These are phyloP conservation scores for Boletus edulis DNA, from an alignment of 768 basidiomycete species.

Conservation along the genomic window DNA sequence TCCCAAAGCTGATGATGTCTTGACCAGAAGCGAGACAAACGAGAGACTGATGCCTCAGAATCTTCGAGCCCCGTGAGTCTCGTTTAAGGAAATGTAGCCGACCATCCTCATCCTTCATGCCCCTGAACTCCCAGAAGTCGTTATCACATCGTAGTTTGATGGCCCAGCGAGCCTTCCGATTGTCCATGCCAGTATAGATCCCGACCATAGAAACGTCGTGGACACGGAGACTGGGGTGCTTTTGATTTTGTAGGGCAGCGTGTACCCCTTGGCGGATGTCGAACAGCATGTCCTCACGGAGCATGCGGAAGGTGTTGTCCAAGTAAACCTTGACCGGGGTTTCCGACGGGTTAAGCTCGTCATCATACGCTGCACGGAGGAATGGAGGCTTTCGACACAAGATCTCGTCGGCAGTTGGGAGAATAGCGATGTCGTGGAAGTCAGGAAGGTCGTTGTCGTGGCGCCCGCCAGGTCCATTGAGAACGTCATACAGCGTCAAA, in stretches of 20 bases:
- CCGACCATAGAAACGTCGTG: conserved; percentile 35
- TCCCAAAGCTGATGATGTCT: conserved; percentile 52
- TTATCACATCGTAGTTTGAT: conserved; percentile 35
- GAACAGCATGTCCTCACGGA: conserved; percentile 62
- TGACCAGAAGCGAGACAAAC: conserved; percentile 48
- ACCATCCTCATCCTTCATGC: conserved; percentile 25
- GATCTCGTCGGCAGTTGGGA: conserved; percentile 63
- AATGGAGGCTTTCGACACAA: conserved; percentile 45
- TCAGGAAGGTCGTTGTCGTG: conserved; percentile 67
- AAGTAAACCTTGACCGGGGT: conserved; percentile 43
- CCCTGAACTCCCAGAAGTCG: conserved; percentile 36
- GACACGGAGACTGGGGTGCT: conserved; percentile 32
- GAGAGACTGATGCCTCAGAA: conserved; percentile 53
- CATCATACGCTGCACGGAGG: conserved; percentile 37
- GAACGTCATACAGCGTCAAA: conserved; percentile 13
- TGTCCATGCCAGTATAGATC: conserved; percentile 31
- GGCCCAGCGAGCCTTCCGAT: conserved; percentile 38
- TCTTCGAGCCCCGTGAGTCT: conserved; percentile 27
- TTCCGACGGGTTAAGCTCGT: conserved; percentile 17
- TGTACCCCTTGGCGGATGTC: conserved; percentile 55
- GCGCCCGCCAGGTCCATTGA: conserved; percentile 52
- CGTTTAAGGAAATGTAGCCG: conserved; percentile 35
- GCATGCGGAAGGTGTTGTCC: conserved; percentile 63
- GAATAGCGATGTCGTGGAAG: conserved; percentile 54
- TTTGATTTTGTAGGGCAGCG: conserved; percentile 35